Base-by-base conservation (phyloP, 73 alveolate genomes). In the Paramecium caudatum region DNA sequence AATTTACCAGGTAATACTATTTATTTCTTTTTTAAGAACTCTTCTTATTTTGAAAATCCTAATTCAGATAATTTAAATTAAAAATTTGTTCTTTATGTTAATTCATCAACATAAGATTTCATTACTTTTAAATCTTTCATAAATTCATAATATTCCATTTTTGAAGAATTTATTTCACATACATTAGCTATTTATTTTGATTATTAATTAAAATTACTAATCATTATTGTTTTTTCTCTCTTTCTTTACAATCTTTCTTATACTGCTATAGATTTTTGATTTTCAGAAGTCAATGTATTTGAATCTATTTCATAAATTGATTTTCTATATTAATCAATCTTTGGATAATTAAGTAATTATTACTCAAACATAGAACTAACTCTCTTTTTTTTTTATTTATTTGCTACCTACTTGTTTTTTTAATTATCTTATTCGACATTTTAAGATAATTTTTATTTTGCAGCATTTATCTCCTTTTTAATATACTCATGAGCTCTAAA, bases 331-430 rank as follows among this genome's bases (percentile, higher is more conserved):
- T 37, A 43, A 55, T 55, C 23, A 55, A 27, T 55, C n/a, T 55
- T 55, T 5, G 80, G 12, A 55, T 27, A 55, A 6, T 55, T 55
- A 25, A 55, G 30, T 1, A 55, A 55, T 27, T 55, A 55, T 23
- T 55, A 55, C 7, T 55, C 80, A 27, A 55, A 55, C 80, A 55
- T 55, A 0, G 80, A 55, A 55, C 80, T 55, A 27, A 55, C 30
- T 43, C 80, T 55, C 7, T 55, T 55, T 23, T 55, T 55, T 55
- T 55, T 27, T 0, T 37, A 43, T 55, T 43, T 55, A n/a, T n/a
- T n/a, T 1, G 30, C n/a, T 25, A 27, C 23, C 23, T 55, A 55
- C 12, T 55, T 55, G 12, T 55, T 55, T 55, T 23, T 55, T 21
- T 27, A 5, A 27, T 55, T 19, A 55, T 55, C 80, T 21, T 55